Evolutionary conservation across 176 grass and related monocot species (phyloP), one percentile per base, ranked within the genome.

Genomic region (Aegilops longissima): DNA sequence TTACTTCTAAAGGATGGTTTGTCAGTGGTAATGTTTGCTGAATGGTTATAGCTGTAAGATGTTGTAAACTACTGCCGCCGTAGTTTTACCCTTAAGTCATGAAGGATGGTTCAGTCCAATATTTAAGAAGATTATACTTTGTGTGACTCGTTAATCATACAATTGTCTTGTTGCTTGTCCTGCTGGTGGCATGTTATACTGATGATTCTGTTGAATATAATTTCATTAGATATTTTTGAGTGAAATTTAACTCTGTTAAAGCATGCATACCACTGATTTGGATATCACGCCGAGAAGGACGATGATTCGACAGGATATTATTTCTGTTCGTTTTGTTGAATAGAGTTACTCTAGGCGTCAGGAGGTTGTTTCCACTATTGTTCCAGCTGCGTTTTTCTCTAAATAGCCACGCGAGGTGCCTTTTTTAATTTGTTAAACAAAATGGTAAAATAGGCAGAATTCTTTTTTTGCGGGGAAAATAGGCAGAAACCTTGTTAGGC

Each of bases 1-100:
- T 23, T 52, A 52, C 40, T 70, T 18, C 67, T 34, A 18, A 82
- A 70, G 40, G 18, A 83, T 83, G 47, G 30, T 13, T 54, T 10
- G 5, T 24, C 35, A n/a, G 40, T 58, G 74, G 67, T 77, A 40
- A 38, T 23, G 12, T 78, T 9, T 29, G n/a, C 31, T 12, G 39
- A 73, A 34, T 65, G 72, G 58, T 20, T 39, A 25, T 49, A 18
- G 77, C 18, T 83, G 67, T 45, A 58, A 79, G 27, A 12, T 86
- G 84, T 70, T 70, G 84, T 70, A 86, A 79, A 69, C 84, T 40
- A 42, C 64, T 25, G 69, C 30, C 69, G 47, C 47, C 8, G 64
- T 40, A 30, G 75, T 59, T 79, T 40, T 56, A 40, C 44, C 69
- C 17, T 14, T 58, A 58, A 58, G 56, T 59, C 56, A 21, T 59